Conservation (phyloP, 106 monocot genomes). For the Agapanthus africanus region DNA sequence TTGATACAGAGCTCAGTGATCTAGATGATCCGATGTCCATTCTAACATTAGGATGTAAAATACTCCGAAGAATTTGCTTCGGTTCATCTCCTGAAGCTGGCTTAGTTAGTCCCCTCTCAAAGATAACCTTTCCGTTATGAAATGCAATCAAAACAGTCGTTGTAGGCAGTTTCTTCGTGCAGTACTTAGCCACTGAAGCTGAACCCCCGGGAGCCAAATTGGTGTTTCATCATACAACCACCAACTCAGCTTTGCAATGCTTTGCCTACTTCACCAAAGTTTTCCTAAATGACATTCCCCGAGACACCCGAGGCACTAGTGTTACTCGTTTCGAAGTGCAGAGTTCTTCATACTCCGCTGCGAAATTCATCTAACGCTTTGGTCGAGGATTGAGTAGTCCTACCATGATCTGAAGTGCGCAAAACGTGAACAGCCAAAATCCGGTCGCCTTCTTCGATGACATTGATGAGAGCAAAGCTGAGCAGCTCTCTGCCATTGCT, state of each 20-base stretch:
- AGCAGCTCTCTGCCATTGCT: constrained; percentile 61
- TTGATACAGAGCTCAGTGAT: not conserved
- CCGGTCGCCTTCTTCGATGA: constrained; percentile 43
- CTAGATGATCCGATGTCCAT: constrained; percentile 15
- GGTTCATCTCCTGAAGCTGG: constrained; percentile 22
- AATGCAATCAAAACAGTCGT: constrained; percentile 50
- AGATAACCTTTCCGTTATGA: constrained; percentile 51
- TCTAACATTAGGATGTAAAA: constrained; percentile 42
- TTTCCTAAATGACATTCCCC: constrained; percentile 57
- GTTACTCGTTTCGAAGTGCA: constrained; percentile 44
- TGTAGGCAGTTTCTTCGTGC: constrained; percentile 65
- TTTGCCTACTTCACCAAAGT: constrained; percentile 63
- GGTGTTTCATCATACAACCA: constrained; percentile 58
- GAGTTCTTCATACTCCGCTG: constrained; percentile 39
- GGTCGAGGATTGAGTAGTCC: constrained; percentile 23
- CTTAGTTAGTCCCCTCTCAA: constrained; percentile 24
- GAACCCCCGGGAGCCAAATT: constrained; percentile 51
- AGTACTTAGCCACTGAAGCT: constrained; percentile 61
- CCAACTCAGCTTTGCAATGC: constrained; percentile 33
- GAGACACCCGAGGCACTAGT: constrained; percentile 52
- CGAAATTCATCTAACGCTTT: constrained; percentile 38
- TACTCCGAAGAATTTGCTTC: constrained; percentile 19
- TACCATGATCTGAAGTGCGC: constrained; percentile 23
- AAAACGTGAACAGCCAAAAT: constrained; percentile 66
- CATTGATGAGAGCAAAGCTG: constrained; percentile 41